Conservation (phyloP, 2,329 filamentous ascomycete species). For the Neophaeococcomyces aloes region DNA sequence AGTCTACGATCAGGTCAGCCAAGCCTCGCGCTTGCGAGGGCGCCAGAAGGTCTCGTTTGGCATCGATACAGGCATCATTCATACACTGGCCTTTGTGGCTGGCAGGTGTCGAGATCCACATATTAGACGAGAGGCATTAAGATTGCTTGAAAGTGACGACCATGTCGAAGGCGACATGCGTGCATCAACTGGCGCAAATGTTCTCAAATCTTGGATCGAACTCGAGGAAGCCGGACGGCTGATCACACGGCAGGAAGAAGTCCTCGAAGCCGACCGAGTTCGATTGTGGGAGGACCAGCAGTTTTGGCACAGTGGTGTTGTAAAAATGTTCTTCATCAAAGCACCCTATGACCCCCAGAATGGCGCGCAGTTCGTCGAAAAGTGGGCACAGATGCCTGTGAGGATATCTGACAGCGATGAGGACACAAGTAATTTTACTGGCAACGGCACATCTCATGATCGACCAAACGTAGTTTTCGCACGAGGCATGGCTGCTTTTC, state of each 20-base stretch:
- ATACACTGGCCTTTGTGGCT: slow-evolving; percentile 22
- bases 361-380: slow-evolving; percentile 14
- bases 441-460: slow-evolving; percentile 8
- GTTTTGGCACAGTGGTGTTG: slow-evolving; percentile 18
- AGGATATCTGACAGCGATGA: slow-evolving; percentile 10
- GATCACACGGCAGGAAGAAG: slow-evolving; percentile 12
- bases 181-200: slow-evolving; percentile 15
- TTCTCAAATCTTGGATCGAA: slow-evolving; percentile 14
- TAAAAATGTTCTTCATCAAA: slow-evolving; percentile 18
- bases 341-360: slow-evolving; percentile 17
- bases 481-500: slow-evolving; percentile 15
- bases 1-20: slow-evolving; percentile 22
- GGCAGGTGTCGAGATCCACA: slow-evolving; percentile 25
- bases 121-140: slow-evolving; percentile 23
- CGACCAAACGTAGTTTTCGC: slow-evolving; percentile 18
- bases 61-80: slow-evolving; percentile 25
- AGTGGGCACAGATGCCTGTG: slow-evolving; percentile 11
- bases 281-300: slow-evolving; percentile 21
- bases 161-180: slow-evolving; percentile 18
- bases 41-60: slow-evolving; percentile 21
- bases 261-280: slow-evolving; percentile 15
- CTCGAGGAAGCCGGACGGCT: slow-evolving; percentile 15
- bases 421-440: slow-evolving; percentile 9
- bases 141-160: slow-evolving; percentile 19
- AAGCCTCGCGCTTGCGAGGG: slow-evolving; percentile 9